Evolutionary conservation across 495 filamentous ascomycete genomes (phyloP), one percentile per base, ranked within the genome.

Genomic region (Lasiosphaeria ovina): DNA sequence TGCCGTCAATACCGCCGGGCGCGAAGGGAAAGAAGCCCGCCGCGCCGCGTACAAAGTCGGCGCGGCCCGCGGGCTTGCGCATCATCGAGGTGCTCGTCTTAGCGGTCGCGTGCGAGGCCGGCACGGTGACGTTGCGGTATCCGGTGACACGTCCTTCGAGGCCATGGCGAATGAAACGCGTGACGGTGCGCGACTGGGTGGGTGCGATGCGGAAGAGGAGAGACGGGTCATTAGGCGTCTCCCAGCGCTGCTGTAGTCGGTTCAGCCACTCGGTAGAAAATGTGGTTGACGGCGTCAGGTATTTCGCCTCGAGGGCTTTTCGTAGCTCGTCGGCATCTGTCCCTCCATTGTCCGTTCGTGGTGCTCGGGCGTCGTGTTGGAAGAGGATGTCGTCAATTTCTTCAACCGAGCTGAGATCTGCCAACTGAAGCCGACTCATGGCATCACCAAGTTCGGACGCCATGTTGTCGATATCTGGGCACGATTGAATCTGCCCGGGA

Each of bases 21-120:
- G 91, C 88, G 68, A 98, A 98, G 4, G 94, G 94, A 62, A 97
- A 94, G 76, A 96, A 98, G 0, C 94, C 95, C 24, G 93, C 90
- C 17, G 89, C 92, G 14, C 94, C 94, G n/a, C 94, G 83, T 24
- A 98, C 93, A 71, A 98, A 96, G 54, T 98, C 93, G 42, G 90
- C 91, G 63, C 90, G 84, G 59, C 84, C 85, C 44, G 93, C 94
- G 33, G 93, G 93, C 66, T 94, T 94, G 44, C 94, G 83, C 9
- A 90, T 75, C 42, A 98, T 79, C 0, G 92, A 97, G 0, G 95
- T 98, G 31, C 93, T 97, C 67, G 96, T 97, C 76, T 98, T 98
- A 4, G 94, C 94, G 16, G 89, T 98, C 1, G 91, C 91, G 59
- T 90, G 93, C 59, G 83, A 87, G 31, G 93, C 92, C 14, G 93